phyloP scores from a whole-genome alignment of 495 filamentous ascomycete species.

The Cercophora samala region DNA sequence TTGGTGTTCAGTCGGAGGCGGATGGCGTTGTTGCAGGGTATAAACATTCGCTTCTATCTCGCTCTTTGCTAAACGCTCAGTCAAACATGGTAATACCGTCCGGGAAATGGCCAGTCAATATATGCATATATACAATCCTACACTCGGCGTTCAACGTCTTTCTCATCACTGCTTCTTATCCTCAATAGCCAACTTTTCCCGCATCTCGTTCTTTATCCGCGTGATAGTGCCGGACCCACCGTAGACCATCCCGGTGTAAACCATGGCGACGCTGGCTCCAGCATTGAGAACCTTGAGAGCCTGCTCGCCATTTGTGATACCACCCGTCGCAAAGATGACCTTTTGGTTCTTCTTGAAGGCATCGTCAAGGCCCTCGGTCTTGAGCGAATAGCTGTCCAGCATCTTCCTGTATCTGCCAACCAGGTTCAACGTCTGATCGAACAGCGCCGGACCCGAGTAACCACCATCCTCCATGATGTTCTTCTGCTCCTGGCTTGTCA shows the following conservation, averaged over 20 bases:
- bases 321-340: slow-evolving; percentile 87
- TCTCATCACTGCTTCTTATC: slow-evolving; percentile 9
- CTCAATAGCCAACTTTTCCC: slow-evolving; percentile 39
- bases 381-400: slow-evolving; percentile 56
- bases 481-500: slow-evolving; percentile 63
- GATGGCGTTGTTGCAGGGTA: background rate
- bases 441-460: slow-evolving; percentile 85
- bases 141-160: background rate
- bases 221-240: slow-evolving; percentile 82
- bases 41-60: background rate
- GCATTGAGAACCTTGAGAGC: slow-evolving; percentile 75
- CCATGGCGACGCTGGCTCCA: slow-evolving; percentile 82
- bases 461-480: slow-evolving; percentile 76
- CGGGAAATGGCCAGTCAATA: background rate
- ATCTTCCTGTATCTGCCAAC: slow-evolving; percentile 73
- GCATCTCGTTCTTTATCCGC: slow-evolving; percentile 83
- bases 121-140: slow-evolving; percentile 1
- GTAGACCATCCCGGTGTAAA: slow-evolving; percentile 78
- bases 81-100: too few relatives aligned
- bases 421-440: slow-evolving; percentile 68
- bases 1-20: background rate
- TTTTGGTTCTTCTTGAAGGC: slow-evolving; percentile 51
- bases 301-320: slow-evolving; percentile 80
- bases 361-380: slow-evolving; percentile 19
- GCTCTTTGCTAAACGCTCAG: background rate